Conservation (phyloP, 768 basidiomycete species). For the Lactarius evosmus region DNA sequence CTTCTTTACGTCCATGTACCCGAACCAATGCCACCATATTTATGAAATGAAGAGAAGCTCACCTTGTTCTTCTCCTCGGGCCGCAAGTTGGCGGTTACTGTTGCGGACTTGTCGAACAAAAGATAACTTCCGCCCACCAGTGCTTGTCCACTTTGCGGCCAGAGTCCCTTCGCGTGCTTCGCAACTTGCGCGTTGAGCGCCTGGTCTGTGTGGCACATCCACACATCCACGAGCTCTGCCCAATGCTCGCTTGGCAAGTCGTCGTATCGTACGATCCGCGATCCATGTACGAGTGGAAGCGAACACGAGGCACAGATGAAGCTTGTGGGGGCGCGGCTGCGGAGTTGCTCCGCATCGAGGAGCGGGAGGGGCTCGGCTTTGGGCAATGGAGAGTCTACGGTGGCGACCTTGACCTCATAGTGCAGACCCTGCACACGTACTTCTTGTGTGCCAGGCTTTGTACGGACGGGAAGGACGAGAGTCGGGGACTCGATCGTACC, state of each 20-base stretch:
- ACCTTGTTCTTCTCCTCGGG: slow-evolving; percentile 49
- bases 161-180: slow-evolving; percentile 64
- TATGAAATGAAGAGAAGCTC: slow-evolving; percentile 36
- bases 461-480: slow-evolving; percentile 54
- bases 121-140: slow-evolving; percentile 91
- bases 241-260: slow-evolving; percentile 96
- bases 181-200: slow-evolving; percentile 68
- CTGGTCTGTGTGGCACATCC: slow-evolving; percentile 97
- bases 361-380: slow-evolving; percentile 41
- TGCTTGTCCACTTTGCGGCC: slow-evolving; percentile 68
- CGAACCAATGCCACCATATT: slow-evolving; percentile 4
- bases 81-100: slow-evolving; percentile 53
- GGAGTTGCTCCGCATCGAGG: slow-evolving; percentile 68
- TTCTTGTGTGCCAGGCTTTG: slow-evolving; percentile 57
- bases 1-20: slow-evolving; percentile 82
- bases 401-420: slow-evolving; percentile 69
- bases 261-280: slow-evolving; percentile 54
- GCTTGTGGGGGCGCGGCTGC: slow-evolving; percentile 50
- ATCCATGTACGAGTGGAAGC: slow-evolving; percentile 57
- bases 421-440: slow-evolving; percentile 53
- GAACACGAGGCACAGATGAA: slow-evolving; percentile 82
- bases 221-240: slow-evolving; percentile 95
- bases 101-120: slow-evolving; percentile 62
- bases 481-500: slow-evolving; percentile 54
- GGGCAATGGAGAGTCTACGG: slow-evolving; percentile 29